phyloP scores from a whole-genome alignment of 2,329 filamentous ascomycete species.

The Bipolaris zeicola region DNA sequence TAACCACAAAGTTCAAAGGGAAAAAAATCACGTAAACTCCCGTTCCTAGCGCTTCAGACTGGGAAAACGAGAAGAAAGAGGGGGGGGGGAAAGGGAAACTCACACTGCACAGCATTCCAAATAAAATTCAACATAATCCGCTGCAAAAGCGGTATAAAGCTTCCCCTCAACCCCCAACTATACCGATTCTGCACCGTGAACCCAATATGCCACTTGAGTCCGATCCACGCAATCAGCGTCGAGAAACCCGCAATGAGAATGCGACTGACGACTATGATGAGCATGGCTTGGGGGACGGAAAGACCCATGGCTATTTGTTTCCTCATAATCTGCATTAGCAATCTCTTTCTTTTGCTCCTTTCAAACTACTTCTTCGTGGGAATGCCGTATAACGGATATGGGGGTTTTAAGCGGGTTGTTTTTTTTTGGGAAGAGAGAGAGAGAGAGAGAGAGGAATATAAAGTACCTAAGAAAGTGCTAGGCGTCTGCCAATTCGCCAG shows the following conservation, averaged over 20 bases:
- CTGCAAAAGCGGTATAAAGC: slow-evolving; percentile 56
- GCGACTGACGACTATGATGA: slow-evolving; percentile 54
- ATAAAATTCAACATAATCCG: slow-evolving; percentile 58
- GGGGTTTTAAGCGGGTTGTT: no score
- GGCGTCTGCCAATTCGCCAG: slow-evolving; percentile 56
- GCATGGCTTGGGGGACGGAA: slow-evolving; percentile 56
- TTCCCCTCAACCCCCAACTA: slow-evolving; percentile 57
- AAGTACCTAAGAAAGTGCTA: slow-evolving; percentile 52
- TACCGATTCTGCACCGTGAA: slow-evolving; percentile 58
- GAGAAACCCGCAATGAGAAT: slow-evolving; percentile 53
- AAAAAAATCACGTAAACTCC: no score
- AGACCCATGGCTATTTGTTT: slow-evolving; percentile 48
- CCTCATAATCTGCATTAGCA: no score
- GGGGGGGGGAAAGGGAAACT: slow-evolving; percentile 15
- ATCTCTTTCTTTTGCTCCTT: no score
- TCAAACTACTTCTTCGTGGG: no score
- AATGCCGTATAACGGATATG: no score
- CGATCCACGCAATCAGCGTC: slow-evolving; percentile 55
- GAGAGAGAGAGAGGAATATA: no score
- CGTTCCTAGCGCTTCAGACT: no score
- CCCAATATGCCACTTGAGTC: slow-evolving; percentile 58
- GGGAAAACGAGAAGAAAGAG: no score
- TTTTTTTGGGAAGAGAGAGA: no score
- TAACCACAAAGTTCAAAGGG: not conserved
- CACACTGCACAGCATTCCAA: slow-evolving; percentile 57